Evolutionary conservation across 2,329 filamentous ascomycete genomes (phyloP).

Genomic region (Cercospora sp.): DNA sequence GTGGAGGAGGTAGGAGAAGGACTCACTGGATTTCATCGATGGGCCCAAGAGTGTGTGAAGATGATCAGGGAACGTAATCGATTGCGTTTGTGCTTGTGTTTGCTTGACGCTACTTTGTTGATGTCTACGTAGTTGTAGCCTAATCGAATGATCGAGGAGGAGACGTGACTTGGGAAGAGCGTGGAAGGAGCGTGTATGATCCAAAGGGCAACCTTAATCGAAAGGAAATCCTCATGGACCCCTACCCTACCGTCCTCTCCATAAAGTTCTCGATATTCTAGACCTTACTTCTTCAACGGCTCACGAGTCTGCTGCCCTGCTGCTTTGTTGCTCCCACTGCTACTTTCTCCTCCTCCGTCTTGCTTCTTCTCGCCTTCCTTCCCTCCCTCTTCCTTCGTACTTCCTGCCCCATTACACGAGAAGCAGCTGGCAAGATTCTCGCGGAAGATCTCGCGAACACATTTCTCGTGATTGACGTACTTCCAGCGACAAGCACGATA

Average conservation of each 20-base stretch:
- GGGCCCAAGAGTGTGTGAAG: background rate
- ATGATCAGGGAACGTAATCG: background rate
- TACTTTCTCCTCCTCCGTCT: background rate
- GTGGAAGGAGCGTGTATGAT: background rate
- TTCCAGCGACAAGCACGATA: background rate
- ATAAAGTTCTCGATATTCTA: background rate
- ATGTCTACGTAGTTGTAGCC: background rate
- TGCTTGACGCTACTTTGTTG: background rate
- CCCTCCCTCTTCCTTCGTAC: background rate
- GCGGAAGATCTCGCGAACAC: background rate
- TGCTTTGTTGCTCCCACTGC: background rate
- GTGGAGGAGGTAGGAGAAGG: background rate
- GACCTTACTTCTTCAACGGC: background rate
- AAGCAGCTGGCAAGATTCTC: background rate
- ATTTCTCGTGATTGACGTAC: background rate
- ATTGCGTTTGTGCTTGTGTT: background rate
- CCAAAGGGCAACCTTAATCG: background rate
- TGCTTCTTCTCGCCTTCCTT: background rate
- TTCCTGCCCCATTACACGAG: constrained; percentile 5
- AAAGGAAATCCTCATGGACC: background rate
- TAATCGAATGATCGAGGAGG: background rate
- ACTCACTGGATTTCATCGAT: background rate
- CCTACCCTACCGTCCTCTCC: background rate
- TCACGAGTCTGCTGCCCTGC: background rate
- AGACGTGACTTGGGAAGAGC: background rate